Base-by-base conservation (phyloP, 78 protist species). In the Dictyostelium firmibasis region DNA sequence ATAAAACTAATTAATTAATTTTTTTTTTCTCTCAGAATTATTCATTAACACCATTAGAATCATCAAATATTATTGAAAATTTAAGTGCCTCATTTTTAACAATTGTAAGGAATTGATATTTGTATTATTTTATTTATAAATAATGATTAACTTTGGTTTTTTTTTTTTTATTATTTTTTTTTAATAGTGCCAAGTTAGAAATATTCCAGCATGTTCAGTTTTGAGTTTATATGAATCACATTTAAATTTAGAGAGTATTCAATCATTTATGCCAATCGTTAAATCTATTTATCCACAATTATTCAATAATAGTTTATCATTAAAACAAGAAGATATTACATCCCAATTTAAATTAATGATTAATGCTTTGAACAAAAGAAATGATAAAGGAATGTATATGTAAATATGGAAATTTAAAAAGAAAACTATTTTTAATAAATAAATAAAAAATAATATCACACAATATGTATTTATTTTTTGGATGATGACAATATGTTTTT, bases 321-420 rank as follows among this genome's bases (percentile, higher is more conserved):
- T 18, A 25, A 70, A 72, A 2, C 35, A n/a, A 14, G 14, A 2
- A 0, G 50, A 64, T 36, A 11, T 50, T 23, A 60, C 43, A 16
- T 41, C 60, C 18, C 29, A 31, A 27, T 89, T 79, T 81, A 38
- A 31, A 67, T 62, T 38, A 35, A 16, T 81, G 50, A 25, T 81
- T 47, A n/a, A 43, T 29, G 16, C 33, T 13, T 31, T 89, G 2
- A 89, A 89, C 53, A 43, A 84, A 31, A 78, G 87, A 89, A 53
- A 89, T 70, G 94, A 89, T 25, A 78, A 43, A 70, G 94, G 94
- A 69, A n/a, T 89, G 25, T 89, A 89, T 70, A 82, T 82, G 86
- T 82, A 69, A 82, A 25, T 35, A 23, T n/a, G 25, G 62, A 20
- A 44, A 25, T n/a, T n/a, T 31, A n/a, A 69, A 13, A 82, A 60